Evolutionary conservation across 192 early-diverging fungal genomes (phyloP).

Genomic region (Coemansia sp.): DNA sequence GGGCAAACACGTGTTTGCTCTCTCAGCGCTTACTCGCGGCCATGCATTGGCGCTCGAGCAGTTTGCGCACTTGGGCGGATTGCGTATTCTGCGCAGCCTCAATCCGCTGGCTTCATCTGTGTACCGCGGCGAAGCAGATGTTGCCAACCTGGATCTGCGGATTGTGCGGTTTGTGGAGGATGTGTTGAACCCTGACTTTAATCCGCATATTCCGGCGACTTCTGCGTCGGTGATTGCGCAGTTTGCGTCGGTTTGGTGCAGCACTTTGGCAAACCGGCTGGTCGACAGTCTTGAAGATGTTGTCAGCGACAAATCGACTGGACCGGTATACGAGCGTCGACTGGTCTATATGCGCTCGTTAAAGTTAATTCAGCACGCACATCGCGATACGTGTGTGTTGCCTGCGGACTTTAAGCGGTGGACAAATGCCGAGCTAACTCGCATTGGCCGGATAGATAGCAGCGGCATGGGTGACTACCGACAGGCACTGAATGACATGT

Average conservation of each 20-base stretch:
- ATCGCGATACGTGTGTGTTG: slow-evolving; percentile 19
- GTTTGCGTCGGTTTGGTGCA: slow-evolving; percentile 37
- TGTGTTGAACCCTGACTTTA: slow-evolving; percentile 41
- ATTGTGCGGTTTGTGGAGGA: slow-evolving; percentile 46
- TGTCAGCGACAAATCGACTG: not conserved
- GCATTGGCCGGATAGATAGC: slow-evolving; percentile 2
- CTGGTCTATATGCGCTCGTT: slow-evolving; percentile 26
- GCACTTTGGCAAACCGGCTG: slow-evolving; percentile 20
- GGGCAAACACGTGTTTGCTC: slow-evolving; percentile 45
- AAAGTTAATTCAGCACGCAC: slow-evolving; percentile 17
- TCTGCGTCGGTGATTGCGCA: slow-evolving; percentile 5
- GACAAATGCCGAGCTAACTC: slow-evolving; percentile 21
- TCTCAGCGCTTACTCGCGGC: slow-evolving; percentile 46
- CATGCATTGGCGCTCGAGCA: slow-evolving; percentile 32
- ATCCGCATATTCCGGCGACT: slow-evolving; percentile 9
- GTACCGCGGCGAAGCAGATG: slow-evolving; percentile 13
- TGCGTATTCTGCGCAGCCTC: slow-evolving; percentile 23
- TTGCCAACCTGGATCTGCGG: slow-evolving; percentile 22
- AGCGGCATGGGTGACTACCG: slow-evolving; percentile 30
- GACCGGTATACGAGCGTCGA: slow-evolving; percentile 14
- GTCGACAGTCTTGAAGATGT: slow-evolving; percentile 12
- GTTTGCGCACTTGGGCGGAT: slow-evolving; percentile 31
- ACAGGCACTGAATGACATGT: slow-evolving; percentile 26
- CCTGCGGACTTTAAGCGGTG: slow-evolving; percentile 17
- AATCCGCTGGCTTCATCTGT: slow-evolving; percentile 5